Conservation (phyloP, 2,329 filamentous ascomycete genomes). For the Penicillium sp. region DNA sequence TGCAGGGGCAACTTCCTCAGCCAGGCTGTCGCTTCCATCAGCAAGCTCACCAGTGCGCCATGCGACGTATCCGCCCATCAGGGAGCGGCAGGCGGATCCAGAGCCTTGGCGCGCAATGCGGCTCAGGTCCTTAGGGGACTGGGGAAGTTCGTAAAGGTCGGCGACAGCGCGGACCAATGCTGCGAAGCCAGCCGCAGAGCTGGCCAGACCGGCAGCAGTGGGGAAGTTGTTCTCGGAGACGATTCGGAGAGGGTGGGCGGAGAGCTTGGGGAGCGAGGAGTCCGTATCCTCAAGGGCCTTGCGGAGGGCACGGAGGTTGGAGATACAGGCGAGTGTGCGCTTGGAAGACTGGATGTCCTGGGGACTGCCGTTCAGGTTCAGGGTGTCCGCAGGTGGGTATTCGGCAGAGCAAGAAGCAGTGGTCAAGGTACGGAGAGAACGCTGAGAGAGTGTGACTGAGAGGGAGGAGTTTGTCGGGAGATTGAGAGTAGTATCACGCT, state of each 20-base stretch:
- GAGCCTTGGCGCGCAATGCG: constrained; percentile 90
- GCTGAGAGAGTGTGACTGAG: constrained; percentile 92
- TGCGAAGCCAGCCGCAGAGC: constrained; percentile 65
- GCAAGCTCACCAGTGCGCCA: constrained; percentile 77
- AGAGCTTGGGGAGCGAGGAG: constrained; percentile 76
- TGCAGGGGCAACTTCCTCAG: constrained; percentile 83
- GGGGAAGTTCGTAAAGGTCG: constrained; percentile 81
- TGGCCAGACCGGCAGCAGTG: constrained; percentile 83
- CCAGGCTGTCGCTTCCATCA: constrained; percentile 84
- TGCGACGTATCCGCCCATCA: constrained; percentile 94
- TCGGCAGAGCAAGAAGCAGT: constrained; percentile 83
- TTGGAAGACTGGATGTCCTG: constrained; percentile 80
- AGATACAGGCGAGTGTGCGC: constrained; percentile 91
- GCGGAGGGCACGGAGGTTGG: constrained; percentile 76
- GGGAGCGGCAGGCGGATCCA: constrained; percentile 86
- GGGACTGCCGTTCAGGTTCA: constrained; percentile 77
- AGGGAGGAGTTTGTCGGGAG: constrained; percentile 97
- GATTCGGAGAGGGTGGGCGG: constrained; percentile 73
- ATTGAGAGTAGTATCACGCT: constrained; percentile 89
- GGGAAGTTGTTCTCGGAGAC: constrained; percentile 99
- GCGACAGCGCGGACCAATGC: constrained; percentile 77
- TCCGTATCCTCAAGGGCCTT: constrained; percentile 71
- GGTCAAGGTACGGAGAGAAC: constrained; percentile 90
- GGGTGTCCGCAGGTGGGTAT: constrained; percentile 66
- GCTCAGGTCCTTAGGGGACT: constrained; percentile 78